These are phyloP conservation scores for Lentinula edodes DNA, from an alignment of 768 basidiomycete species.

Conservation along the genomic window DNA sequence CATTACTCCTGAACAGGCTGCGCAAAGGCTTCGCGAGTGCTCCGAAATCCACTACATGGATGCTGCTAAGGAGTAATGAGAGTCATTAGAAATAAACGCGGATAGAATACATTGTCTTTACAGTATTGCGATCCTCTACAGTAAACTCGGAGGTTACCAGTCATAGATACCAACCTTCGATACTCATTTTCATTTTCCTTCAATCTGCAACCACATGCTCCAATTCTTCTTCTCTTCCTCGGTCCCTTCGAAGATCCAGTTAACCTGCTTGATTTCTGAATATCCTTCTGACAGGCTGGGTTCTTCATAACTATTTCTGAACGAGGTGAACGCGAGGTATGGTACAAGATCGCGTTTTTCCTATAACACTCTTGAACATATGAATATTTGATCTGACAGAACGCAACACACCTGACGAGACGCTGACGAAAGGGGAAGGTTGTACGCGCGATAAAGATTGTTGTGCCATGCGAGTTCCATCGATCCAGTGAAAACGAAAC, in stretches of 20 bases:
- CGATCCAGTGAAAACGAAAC: constrained; percentile 71
- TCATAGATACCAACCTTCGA: neutral
- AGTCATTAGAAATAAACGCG: neutral
- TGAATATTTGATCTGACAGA: too few relatives aligned
- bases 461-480: constrained; percentile 91
- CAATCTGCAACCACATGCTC: constrained; percentile 84
- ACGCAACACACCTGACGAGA: constrained; percentile 8
- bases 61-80: neutral
- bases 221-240: constrained; percentile 68
- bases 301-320: constrained; percentile 58
- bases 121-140: neutral
- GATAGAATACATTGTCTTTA: neutral
- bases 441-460: constrained; percentile 80
- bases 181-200: constrained; percentile 45
- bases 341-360: constrained; percentile 50
- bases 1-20: constrained; percentile 85
- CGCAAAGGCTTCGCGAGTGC: constrained; percentile 49
- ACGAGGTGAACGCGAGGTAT: constrained; percentile 52
- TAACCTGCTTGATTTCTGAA: constrained; percentile 65
- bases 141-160: too few relatives aligned
- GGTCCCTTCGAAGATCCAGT: constrained; percentile 75
- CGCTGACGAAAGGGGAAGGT: constrained; percentile 41
- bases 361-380: constrained; percentile 21
- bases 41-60: constrained; percentile 58
- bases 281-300: constrained; percentile 71